Base-by-base conservation (phyloP, 306 rosid species). In the Cyclanthera cordifolia region DNA sequence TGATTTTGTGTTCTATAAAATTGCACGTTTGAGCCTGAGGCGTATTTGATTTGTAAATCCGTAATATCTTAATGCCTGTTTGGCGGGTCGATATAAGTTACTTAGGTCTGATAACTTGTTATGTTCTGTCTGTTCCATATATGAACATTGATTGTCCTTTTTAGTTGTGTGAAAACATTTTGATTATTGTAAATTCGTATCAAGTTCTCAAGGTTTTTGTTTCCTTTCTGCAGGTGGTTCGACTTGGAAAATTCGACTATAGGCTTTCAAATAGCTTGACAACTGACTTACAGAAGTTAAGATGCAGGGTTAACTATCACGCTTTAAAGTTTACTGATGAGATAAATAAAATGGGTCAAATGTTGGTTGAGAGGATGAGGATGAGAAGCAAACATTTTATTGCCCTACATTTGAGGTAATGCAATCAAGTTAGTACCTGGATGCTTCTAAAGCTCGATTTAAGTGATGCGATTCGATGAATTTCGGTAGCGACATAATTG, bases 231-330 rank as follows among this genome's bases (percentile, higher is more conserved):
- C 89, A 85, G 98, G 96, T 65, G 83, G 86, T 89, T 71, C 90
- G 70, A 77, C 92, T 92, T 65, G 81, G 89, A 3, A 92, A 92
- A 82, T 92, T 85, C 76, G 98, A 92, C 81, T 92, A 87, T 58
- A 89, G 98, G 78, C 98, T 92, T 75, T 80, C 98, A 50, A 92
- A 87, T 78, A 80, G 20, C 79, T 50, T 92, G 85, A 83, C 80
- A 47, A 73, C 76, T 47, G 76, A 85, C 53, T 81, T 92, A 39
- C 98, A 92, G 52, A 92, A 72, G 82, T 81, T 92, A 63, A 82
- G 98, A 77, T 92, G 98, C 67, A 80, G 98, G 57, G 95, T 80
- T 27, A 92, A 92, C 76, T 92, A 89, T 82, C 96, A 89, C 65
- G 89, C 95, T 71, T 86, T 92, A 75, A 80, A 79, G 77, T 92